Base-by-base conservation (phyloP, 1,139 yeast genomes). In the Hansenula anomala region DNA sequence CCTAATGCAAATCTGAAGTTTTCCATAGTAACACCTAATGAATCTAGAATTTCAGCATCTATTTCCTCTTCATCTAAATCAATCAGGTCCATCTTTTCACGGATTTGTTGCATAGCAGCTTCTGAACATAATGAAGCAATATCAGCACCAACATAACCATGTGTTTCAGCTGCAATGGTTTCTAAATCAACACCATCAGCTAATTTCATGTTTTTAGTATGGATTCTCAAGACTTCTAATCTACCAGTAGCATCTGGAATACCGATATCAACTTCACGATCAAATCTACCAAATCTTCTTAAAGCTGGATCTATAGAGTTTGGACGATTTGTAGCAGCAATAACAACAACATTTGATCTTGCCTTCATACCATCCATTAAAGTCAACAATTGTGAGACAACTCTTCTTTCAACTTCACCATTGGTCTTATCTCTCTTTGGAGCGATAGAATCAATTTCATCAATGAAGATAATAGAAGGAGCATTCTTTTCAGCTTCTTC, bases 291-390 rank as follows among this genome's bases (percentile, higher is more conserved):
- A 54, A 90, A 90, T 71, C 99, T 84, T 73, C 98, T 85, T 58
- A 92, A 75, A 26, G 99, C 98, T 31, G 98, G 97, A 63, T 92
- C 99, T 58, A 92, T 90, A 17, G 97, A 87, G 71, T 94, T 92
- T 56, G 98, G 98, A 68, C 98, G 81, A 68, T 94, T 94, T 36
- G 98, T 92, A 34, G 90, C 90, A 30, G 90, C 90, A 67, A 92
- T 92, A 43, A 94, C 98, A 44, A 92, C 97, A 52, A 88, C 83
- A 61, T 92, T 94, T 32, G 97, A 82, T 67, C 98, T 85, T 18
- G 97, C 96, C 71, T 92, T 92, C 98, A 92, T 92, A 73, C 98
- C 98, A 64, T 92, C 98, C 98, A 92, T 92, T 56, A 92, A 77
- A 20, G 98, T 92, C 62, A 92, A 78, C 59, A 92, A 76, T 71